A percentile compares a stretch with the other conserved stretches of the same genome.
Evolutionary conservation across 2,329 filamentous ascomycete genomes (phyloP).

Genomic region (Colletotrichum phormii): DNA sequence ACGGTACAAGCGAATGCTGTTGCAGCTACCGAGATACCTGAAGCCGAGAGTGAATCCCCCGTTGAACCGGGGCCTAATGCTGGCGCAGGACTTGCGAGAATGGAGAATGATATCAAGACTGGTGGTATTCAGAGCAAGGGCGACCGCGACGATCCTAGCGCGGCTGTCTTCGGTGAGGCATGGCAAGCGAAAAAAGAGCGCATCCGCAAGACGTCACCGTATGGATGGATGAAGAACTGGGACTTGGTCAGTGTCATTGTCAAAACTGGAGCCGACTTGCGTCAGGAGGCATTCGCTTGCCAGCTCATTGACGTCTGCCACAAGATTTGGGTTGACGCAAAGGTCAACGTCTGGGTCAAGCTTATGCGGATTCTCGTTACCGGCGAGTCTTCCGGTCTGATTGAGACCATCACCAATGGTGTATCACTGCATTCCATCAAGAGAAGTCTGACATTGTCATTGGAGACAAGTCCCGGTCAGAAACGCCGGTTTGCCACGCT

Average conservation of each 20-base stretch:
- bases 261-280: constrained; percentile 85
- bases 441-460: constrained; percentile 81
- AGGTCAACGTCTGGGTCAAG: constrained; percentile 86
- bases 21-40: constrained; percentile 54
- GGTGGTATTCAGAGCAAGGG: constrained; percentile 84
- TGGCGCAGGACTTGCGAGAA: constrained; percentile 81
- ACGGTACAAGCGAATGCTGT: constrained; percentile 61
- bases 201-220: constrained; percentile 84
- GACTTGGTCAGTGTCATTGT: constrained; percentile 88
- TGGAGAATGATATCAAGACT: constrained; percentile 92
- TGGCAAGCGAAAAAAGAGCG: constrained; percentile 88
- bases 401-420: constrained; percentile 90
- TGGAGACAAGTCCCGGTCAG: constrained; percentile 74
- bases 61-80: constrained; percentile 69
- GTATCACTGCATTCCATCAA: constrained; percentile 90
- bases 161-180: constrained; percentile 87
- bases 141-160: constrained; percentile 86
- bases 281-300: constrained; percentile 88
- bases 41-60: constrained; percentile 67
- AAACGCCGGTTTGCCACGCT: constrained; percentile 82
- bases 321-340: constrained; percentile 83
- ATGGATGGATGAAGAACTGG: constrained; percentile 92
- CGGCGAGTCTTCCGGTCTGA: constrained; percentile 84
- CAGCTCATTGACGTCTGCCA: constrained; percentile 85
- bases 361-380: constrained; percentile 89